Conservation (phyloP, 2,329 filamentous ascomycete genomes). For the Arachnomyces sp. region DNA sequence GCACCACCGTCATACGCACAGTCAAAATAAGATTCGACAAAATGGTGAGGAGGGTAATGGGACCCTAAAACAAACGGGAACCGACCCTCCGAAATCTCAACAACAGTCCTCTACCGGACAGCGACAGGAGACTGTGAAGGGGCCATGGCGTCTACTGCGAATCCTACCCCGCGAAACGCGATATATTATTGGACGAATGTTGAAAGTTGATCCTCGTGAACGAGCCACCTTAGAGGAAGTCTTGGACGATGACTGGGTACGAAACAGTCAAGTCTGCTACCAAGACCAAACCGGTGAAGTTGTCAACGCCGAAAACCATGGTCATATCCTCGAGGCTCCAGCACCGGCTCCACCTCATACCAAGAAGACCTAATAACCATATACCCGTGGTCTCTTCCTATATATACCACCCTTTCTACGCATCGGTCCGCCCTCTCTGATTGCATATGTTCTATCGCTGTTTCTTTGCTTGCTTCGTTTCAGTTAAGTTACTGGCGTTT, state of each 20-base stretch:
- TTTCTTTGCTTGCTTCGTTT: too few relatives aligned
- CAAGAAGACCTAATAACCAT: slow-evolving; percentile 26
- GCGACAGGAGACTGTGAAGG: slow-evolving; percentile 71
- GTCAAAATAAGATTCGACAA: neutral
- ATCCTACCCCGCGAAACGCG: slow-evolving; percentile 82
- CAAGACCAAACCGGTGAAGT: slow-evolving; percentile 68
- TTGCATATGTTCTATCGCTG: too few relatives aligned
- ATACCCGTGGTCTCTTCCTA: slow-evolving; percentile 4
- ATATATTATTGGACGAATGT: slow-evolving; percentile 85
- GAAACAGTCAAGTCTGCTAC: slow-evolving; percentile 71
- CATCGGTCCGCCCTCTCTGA: too few relatives aligned
- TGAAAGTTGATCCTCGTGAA: slow-evolving; percentile 76
- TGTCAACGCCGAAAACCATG: slow-evolving; percentile 66
- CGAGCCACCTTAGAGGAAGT: slow-evolving; percentile 82
- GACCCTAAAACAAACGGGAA: slow-evolving; percentile 5
- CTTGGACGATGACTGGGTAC: slow-evolving; percentile 82
- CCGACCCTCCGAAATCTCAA: slow-evolving; percentile 7
- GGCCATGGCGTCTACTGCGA: slow-evolving; percentile 82
- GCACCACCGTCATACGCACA: slow-evolving; percentile 5
- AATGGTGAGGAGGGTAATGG: neutral
- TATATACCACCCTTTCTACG: neutral
- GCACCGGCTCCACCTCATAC: slow-evolving; percentile 26
- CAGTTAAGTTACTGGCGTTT: too few relatives aligned
- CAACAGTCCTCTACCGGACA: slow-evolving; percentile 23
- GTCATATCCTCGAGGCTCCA: slow-evolving; percentile 72